A percentile compares a stretch with the other conserved stretches of the same genome.
Conservation (phyloP, 1,284 basidiomycete genomes). For the Omphalotus olearius region DNA sequence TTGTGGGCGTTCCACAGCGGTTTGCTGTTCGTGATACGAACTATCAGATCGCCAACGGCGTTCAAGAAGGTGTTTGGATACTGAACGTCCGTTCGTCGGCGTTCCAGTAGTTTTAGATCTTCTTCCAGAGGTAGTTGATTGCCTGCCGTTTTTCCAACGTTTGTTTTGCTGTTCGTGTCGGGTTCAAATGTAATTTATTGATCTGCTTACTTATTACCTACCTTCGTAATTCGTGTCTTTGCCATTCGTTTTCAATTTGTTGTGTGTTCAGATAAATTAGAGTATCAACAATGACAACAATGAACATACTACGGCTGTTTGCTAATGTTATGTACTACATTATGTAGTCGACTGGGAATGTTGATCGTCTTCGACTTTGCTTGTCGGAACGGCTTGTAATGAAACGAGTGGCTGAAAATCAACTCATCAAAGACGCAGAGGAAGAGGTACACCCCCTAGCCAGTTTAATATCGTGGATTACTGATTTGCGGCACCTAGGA, state of each 20-base stretch:
- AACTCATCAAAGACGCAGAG: conserved; percentile 59
- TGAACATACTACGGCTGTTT: too few species aligned
- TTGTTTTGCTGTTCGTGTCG: too few species aligned
- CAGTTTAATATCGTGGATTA: too few species aligned
- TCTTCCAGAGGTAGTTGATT: too few species aligned
- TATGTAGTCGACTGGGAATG: conserved; percentile 6
- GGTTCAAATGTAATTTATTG: too few species aligned
- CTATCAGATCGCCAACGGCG: conserved; percentile 47
- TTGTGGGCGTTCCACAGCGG: conserved; percentile 62
- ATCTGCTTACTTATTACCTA: too few species aligned
- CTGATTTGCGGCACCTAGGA: conserved; percentile 7
- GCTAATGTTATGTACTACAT: too few species aligned
- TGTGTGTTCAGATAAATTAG: not conserved
- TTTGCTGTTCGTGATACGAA: conserved; percentile 51
- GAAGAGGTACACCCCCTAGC: conserved; percentile 22
- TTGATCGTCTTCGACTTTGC: not conserved
- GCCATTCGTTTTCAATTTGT: too few species aligned
- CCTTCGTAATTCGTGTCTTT: too few species aligned
- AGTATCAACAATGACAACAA: not conserved
- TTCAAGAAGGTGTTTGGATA: conserved; percentile 39
- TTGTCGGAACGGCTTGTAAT: conserved; percentile 27
- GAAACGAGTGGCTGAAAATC: conserved; percentile 75
- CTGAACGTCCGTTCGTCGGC: conserved; percentile 20
- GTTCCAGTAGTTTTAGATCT: not conserved
- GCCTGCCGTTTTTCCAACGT: too few species aligned